phyloP scores from a whole-genome alignment of 306 rosid species.

The Pterocarpus macrocarpus region DNA sequence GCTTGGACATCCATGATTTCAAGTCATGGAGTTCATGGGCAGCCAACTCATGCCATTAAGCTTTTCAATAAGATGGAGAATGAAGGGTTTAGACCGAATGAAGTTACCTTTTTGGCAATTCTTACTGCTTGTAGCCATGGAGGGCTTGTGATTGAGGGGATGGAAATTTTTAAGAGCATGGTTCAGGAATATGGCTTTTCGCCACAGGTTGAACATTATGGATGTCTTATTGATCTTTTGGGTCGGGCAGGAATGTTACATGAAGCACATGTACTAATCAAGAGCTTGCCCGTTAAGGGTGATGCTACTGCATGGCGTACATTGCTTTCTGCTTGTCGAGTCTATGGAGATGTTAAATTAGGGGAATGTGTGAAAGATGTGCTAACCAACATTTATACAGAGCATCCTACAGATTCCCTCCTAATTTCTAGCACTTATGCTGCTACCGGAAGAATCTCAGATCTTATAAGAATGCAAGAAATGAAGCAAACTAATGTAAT shows the following conservation, averaged over 20 bases:
- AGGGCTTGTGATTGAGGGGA: constrained; percentile 69
- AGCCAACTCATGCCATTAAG: constrained; percentile 57
- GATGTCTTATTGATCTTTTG: constrained; percentile 75
- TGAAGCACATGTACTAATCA: constrained; percentile 71
- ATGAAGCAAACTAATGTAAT: constrained; percentile 44
- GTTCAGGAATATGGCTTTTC: constrained; percentile 59
- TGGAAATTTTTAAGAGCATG: constrained; percentile 64
- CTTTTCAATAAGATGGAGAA: constrained; percentile 64
- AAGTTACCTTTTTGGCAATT: constrained; percentile 69
- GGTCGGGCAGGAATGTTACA: constrained; percentile 80
- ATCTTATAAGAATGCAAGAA: constrained; percentile 52
- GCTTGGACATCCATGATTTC: constrained; percentile 83
- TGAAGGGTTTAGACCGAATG: constrained; percentile 70
- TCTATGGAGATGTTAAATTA: constrained; percentile 65
- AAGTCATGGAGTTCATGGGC: constrained; percentile 73
- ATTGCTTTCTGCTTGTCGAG: constrained; percentile 75
- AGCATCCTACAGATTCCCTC: constrained; percentile 75
- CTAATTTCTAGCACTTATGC: constrained; percentile 73
- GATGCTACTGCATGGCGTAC: constrained; percentile 81
- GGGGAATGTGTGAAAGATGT: constrained; percentile 64
- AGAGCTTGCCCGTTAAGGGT: constrained; percentile 63
- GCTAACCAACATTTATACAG: constrained; percentile 53
- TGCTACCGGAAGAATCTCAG: constrained; percentile 72
- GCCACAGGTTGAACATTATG: constrained; percentile 74
- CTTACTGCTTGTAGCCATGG: constrained; percentile 80